Base-by-base conservation (phyloP, 225 moss, liverwort and hornwort genomes). In the Bryum argenteum region DNA sequence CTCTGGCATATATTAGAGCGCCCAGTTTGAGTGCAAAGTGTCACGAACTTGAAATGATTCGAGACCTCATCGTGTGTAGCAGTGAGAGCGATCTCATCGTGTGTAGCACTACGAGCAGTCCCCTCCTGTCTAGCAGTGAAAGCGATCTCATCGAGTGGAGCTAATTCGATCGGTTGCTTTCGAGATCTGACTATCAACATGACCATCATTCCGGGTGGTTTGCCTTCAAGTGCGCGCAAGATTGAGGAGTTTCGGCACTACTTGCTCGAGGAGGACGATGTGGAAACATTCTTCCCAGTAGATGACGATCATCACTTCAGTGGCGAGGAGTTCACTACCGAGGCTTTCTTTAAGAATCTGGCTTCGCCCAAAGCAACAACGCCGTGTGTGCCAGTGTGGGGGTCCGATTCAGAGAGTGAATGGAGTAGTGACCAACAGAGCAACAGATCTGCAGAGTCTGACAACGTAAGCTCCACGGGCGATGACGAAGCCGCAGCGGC, bases 221-320 rank as follows among this genome's bases (percentile, higher is more conserved):
- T 58, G 12, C 82, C 75, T n/a, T 64, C 63, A 8, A 76, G 60
- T 1, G 47, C 72, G 44, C 19, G 76, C 18, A 83, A 55, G 76
- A 72, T 83, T 18, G 79, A 83, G 76, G 83, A 83, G 76, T 76
- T 83, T 64, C 76, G 79, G 24, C 79, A 83, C 16, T 83, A 83
- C 8, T 61, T 83, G 1, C 61, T 83, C 19, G 83, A 73, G 50
- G 78, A 78, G 4, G 83, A 83, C 15, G 79, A 72, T 24, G 1
- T 73, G 1, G 70, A 82, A 6, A 28, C 53, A 3, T 64, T 2
- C 26, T 68, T 65, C 1, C 3, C 48, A 16, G 48, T 17, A 6
- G 48, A 17, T 5, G 48, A 48, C 5, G 48, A 48, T 48, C 48
- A 6, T 6, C 12, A 45, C 6, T 56, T 12, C 5, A 22, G 24